A percentile compares a stretch with the other conserved stretches of the same genome.
These are phyloP conservation scores for Linum lewisii DNA, from an alignment of 345 rosid species.

Conservation along the genomic window DNA sequence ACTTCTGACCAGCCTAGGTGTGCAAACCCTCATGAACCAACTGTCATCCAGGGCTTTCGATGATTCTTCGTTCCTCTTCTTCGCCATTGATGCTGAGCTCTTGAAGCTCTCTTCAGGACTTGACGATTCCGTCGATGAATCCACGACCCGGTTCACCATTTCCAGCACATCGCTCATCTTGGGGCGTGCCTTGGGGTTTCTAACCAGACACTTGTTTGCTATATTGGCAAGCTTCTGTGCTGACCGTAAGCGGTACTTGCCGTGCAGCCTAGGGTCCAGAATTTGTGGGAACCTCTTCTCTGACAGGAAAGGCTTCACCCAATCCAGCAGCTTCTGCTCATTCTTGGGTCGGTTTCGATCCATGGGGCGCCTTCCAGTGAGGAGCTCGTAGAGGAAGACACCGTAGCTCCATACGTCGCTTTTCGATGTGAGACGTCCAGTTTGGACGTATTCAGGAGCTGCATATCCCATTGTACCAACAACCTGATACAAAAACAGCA, in stretches of 20 bases:
- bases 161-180: slow-evolving; percentile 87
- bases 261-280: slow-evolving; percentile 64
- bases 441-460: slow-evolving; percentile 77
- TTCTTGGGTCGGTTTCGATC: slow-evolving; percentile 68
- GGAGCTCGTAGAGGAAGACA: slow-evolving; percentile 85
- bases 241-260: slow-evolving; percentile 34
- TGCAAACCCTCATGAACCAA: slow-evolving; percentile 37
- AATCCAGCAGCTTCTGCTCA: slow-evolving; percentile 80
- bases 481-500: slow-evolving; percentile 35
- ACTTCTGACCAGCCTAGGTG: slow-evolving; percentile 35
- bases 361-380: slow-evolving; percentile 76
- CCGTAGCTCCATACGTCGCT: slow-evolving; percentile 92
- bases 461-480: slow-evolving; percentile 95
- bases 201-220: slow-evolving; percentile 68
- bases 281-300: slow-evolving; percentile 50
- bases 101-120: slow-evolving; percentile 33
- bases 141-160: slow-evolving; percentile 45
- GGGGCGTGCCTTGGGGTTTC: slow-evolving; percentile 68
- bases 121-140: slow-evolving; percentile 27
- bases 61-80: slow-evolving; percentile 29
- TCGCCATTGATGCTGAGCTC: slow-evolving; percentile 17
- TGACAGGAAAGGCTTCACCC: slow-evolving; percentile 70
- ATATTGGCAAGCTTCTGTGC: slow-evolving; percentile 52
- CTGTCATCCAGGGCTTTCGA: slow-evolving; percentile 29
- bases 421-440: slow-evolving; percentile 76